Base-by-base conservation (phyloP, 805 yeast species). In the Wickerhamomyces queroliae region DNA sequence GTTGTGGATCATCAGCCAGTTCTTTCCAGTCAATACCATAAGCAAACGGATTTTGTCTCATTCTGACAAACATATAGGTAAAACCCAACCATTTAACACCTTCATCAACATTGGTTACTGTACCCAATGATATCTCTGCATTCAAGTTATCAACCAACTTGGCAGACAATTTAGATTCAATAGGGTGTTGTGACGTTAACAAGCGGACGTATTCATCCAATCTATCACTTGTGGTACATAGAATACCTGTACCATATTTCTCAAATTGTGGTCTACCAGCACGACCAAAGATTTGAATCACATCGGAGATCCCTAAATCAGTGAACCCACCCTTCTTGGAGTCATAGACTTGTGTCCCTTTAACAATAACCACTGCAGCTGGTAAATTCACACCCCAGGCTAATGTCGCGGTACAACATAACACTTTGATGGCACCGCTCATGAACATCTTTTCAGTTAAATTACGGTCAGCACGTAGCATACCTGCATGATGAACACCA, bases 331-430 rank as follows among this genome's bases (percentile, higher is more conserved):
- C 99, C 38, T 83, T 83, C 57, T 90, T 87, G 0, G 98, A 74
- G 57, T 93, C 95, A 56, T 93, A 93, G 0, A 93, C 89, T 55
- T 91, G 96, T 0, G 99, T 93, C 0, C 99, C 99, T 54, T 93
- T 93, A 24, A 93, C 80, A 46, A 93, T 86, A 17, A 93, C 99
- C 30, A 89, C 96, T 2, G 96, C 97, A 7, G 99, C 99, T 2
- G 99, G 99, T 43, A 93, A 68, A 56, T 93, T 93, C 16, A 93
- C 98, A 74, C 99, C 99, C 99, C 99, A 93, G 0, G 99, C 99
- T 42, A 93, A 74, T 0, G 99, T 93, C 0, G 99, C 95, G 3
- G 99, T 93, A 72, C 96, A 89, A 53, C 95, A 84, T 15, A 93
- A 65, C 0, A 93, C 98, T 43, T 82, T 85, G 46, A 93, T 83